Conservation (phyloP, 306 rosid species). For the Acacia melanoxylon region DNA sequence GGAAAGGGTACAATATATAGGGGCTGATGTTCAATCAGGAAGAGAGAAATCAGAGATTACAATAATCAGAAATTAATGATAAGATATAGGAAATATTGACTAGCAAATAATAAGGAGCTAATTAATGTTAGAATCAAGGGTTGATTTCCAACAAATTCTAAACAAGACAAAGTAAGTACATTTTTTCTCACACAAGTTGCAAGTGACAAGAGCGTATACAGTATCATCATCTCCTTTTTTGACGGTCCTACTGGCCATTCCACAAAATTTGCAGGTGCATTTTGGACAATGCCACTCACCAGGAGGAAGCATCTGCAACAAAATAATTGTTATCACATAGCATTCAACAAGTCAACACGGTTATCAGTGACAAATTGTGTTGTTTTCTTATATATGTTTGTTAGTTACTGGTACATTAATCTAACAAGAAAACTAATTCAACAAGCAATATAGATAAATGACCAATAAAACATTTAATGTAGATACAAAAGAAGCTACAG, state of each 20-base stretch:
- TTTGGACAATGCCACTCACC: constrained; percentile 94
- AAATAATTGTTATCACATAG: not conserved
- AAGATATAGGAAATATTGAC: too few species aligned
- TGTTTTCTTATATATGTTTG: not conserved
- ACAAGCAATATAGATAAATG: not conserved
- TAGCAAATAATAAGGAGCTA: too few species aligned
- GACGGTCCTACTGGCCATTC: constrained; percentile 46
- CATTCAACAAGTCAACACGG: not conserved
- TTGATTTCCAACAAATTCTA: not conserved
- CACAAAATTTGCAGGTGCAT: constrained; percentile 90
- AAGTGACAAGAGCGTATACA: constrained; percentile 41
- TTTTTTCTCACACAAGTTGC: constrained; percentile 88
- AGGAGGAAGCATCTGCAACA: not conserved
- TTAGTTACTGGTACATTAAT: not conserved
- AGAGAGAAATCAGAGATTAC: too few species aligned
- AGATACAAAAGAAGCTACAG: not conserved
- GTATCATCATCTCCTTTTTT: constrained; percentile 40
- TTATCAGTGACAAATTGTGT: not conserved
- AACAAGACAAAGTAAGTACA: constrained; percentile 49
- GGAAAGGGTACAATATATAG: too few species aligned
- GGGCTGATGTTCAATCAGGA: too few species aligned
- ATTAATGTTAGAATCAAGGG: too few species aligned
- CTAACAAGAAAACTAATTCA: not conserved
- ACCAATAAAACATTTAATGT: not conserved
- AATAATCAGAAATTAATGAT: too few species aligned